A percentile compares a stretch with the other conserved stretches of the same genome.
phyloP scores from a whole-genome alignment of 805 yeast species.

The Vanderwaltozyma polyspora region DNA sequence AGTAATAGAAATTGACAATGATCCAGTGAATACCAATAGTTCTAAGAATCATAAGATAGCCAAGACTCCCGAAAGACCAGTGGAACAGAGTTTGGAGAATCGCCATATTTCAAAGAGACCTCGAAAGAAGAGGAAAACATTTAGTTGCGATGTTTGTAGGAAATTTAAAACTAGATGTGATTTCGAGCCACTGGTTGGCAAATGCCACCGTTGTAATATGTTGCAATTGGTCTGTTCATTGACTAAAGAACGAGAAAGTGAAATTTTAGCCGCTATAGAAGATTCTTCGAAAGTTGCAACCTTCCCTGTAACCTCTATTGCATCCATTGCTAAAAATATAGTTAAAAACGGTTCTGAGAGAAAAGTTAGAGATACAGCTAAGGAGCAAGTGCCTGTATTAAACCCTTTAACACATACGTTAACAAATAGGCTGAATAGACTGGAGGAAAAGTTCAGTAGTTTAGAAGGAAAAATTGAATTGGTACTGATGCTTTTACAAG shows the following conservation, averaged over 20 bases:
- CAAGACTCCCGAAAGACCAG: neutral
- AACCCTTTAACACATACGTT: constrained; percentile 1
- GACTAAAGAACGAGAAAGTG: constrained; percentile 19
- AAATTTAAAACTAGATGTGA: constrained; percentile 50
- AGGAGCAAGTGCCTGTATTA: neutral
- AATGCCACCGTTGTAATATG: constrained; percentile 43
- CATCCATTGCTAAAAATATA: neutral
- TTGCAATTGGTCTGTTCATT: constrained; percentile 39
- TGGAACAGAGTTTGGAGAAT: neutral
- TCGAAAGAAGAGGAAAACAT: constrained; percentile 31
- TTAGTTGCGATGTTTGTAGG: constrained; percentile 42
- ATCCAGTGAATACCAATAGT: too few relatives aligned
- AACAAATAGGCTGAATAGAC: constrained; percentile 5
- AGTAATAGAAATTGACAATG: neutral
- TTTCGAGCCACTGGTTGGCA: constrained; percentile 31
- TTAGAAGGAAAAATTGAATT: constrained; percentile 15
- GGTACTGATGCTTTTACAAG: constrained; percentile 13
- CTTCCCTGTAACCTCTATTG: neutral
- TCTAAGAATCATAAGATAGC: too few relatives aligned
- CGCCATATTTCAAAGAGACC: constrained; percentile 8
- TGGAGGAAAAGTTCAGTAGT: constrained; percentile 18
- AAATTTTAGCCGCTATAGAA: constrained; percentile 17
- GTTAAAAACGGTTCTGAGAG: neutral
- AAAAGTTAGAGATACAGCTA: neutral
- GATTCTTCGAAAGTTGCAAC: constrained; percentile 1